These are phyloP conservation scores for Aspergillus proliferans DNA, from an alignment of 2,329 filamentous ascomycete genomes.

Conservation along the genomic window DNA sequence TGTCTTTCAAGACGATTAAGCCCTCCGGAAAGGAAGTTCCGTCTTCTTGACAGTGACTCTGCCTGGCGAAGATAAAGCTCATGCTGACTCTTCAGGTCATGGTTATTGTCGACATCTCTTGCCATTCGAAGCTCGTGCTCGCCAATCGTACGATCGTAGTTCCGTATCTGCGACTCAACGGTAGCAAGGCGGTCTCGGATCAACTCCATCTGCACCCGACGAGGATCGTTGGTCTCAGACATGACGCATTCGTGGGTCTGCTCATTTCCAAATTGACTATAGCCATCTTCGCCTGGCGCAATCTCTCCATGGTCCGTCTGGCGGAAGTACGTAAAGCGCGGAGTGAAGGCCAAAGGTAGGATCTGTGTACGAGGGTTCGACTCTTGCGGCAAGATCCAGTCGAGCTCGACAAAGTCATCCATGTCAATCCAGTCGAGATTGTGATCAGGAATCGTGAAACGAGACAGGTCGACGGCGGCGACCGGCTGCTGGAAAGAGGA, in stretches of 20 bases:
- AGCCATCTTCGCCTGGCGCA: slow-evolving; percentile 67
- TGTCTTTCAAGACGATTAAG: slow-evolving; percentile 53
- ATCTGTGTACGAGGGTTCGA: slow-evolving; percentile 92
- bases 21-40: slow-evolving; percentile 54
- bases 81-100: slow-evolving; percentile 37
- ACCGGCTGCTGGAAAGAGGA: slow-evolving; percentile 50
- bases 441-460: slow-evolving; percentile 91
- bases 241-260: slow-evolving; percentile 93
- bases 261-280: slow-evolving; percentile 87
- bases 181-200: slow-evolving; percentile 74
- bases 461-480: slow-evolving; percentile 60
- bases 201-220: slow-evolving; percentile 78
- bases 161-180: slow-evolving; percentile 68
- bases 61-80: slow-evolving; percentile 51
- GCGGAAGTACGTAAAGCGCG: slow-evolving; percentile 94
- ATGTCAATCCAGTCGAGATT: slow-evolving; percentile 98
- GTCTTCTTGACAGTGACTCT: slow-evolving; percentile 51
- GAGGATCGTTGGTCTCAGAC: slow-evolving; percentile 82
- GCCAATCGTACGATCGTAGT: slow-evolving; percentile 65
- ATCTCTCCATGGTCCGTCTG: slow-evolving; percentile 86
- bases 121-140: slow-evolving; percentile 64
- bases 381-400: slow-evolving; percentile 89
- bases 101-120: slow-evolving; percentile 48
- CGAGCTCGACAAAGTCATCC: slow-evolving; percentile 97
- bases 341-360: slow-evolving; percentile 81